These are phyloP conservation scores for Eimeria falciformis DNA, from an alignment of 169 alveolate genomes.

Conservation along the genomic window DNA sequence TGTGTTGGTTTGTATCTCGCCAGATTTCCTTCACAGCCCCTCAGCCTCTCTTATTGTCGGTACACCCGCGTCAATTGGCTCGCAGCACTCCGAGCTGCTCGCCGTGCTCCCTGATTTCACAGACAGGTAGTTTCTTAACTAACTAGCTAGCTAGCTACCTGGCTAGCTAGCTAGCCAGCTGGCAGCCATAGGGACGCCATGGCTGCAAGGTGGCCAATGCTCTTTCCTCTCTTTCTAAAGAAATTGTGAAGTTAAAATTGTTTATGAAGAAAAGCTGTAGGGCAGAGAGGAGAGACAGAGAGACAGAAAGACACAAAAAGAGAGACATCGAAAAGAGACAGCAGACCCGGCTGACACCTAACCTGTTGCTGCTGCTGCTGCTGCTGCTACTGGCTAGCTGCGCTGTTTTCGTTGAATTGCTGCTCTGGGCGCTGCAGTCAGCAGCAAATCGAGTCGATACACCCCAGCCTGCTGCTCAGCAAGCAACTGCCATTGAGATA, in stretches of 20 bases:
- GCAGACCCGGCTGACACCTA: too few relatives aligned
- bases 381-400: neutral
- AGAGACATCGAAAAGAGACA: too few relatives aligned
- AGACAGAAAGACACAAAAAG: too few relatives aligned
- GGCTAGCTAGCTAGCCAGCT: too few relatives aligned
- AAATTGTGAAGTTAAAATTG: too few relatives aligned
- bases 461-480: slow-evolving; percentile 41
- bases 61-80: slow-evolving; percentile 24
- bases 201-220: too few relatives aligned
- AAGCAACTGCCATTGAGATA: slow-evolving; percentile 21
- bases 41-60: slow-evolving; percentile 40
- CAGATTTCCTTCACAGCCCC: slow-evolving; percentile 22
- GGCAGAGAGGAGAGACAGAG: too few relatives aligned
- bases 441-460: slow-evolving; percentile 43
- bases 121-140: neutral
- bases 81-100: slow-evolving; percentile 49
- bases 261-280: too few relatives aligned
- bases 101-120: slow-evolving; percentile 51
- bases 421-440: neutral
- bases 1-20: neutral
- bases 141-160: slow-evolving; percentile 1
- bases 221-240: too few relatives aligned
- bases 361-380: too few relatives aligned
- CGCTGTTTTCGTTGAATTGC: neutral
- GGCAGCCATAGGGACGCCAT: too few relatives aligned